These are phyloP conservation scores for Violaceomyces palustris DNA, from an alignment of 1,284 basidiomycete genomes.

Conservation along the genomic window DNA sequence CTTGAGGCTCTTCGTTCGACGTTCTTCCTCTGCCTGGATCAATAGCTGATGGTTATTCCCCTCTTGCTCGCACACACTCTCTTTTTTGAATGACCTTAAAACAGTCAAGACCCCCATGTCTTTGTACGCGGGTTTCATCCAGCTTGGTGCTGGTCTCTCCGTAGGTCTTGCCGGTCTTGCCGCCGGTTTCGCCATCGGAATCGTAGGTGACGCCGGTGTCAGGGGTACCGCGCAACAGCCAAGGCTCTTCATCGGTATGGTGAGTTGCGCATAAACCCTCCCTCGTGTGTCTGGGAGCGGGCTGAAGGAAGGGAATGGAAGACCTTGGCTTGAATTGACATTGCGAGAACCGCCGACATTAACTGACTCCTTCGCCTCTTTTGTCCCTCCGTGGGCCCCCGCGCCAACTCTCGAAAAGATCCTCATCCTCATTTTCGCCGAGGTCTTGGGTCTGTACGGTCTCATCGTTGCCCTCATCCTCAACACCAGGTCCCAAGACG, in stretches of 20 bases:
- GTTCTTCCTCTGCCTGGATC: conserved; percentile 68
- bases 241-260: conserved; percentile 79
- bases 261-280: conserved; percentile 18
- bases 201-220: conserved; percentile 78
- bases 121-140: conserved; percentile 80
- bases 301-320: background rate
- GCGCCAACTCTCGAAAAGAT: too few species aligned
- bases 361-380: too few species aligned
- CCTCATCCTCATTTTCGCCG: conserved; percentile 75
- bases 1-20: conserved; percentile 84
- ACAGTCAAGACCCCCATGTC: conserved; percentile 56
- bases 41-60: conserved; percentile 62
- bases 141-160: conserved; percentile 86
- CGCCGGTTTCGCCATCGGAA: conserved; percentile 96
- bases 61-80: conserved; percentile 1
- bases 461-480: conserved; percentile 86
- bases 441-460: conserved; percentile 82
- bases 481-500: conserved; percentile 59
- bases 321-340: background rate
- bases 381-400: too few species aligned
- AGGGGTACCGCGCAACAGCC: conserved; percentile 65
- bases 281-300: too few species aligned
- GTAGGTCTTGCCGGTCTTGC: conserved; percentile 88
- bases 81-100: conserved; percentile 2
- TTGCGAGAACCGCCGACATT: too few species aligned